phyloP scores from a whole-genome alignment of 2,329 filamentous ascomycete species.

The Clarireedia monteithiana region DNA sequence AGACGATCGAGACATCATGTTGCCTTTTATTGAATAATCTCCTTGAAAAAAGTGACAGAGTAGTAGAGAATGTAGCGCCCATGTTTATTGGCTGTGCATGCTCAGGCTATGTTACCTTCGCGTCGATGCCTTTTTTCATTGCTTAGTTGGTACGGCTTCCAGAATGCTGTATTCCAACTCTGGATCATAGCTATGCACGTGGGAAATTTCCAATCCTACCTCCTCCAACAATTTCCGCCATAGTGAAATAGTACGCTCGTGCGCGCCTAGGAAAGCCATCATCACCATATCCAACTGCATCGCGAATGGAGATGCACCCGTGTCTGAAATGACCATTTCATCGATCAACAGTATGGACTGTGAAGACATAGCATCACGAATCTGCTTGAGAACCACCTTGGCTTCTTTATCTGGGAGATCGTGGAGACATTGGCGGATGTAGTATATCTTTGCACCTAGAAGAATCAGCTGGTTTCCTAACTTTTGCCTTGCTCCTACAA shows the following conservation, averaged over 20 bases:
- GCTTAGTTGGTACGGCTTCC: not conserved
- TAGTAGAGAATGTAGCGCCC: too few relatives aligned
- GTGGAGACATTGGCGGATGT: slow-evolving; percentile 28
- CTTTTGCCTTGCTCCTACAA: not conserved
- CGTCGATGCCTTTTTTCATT: not conserved
- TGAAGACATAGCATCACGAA: slow-evolving; percentile 18
- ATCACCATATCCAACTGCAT: slow-evolving; percentile 32
- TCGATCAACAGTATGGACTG: slow-evolving; percentile 23
- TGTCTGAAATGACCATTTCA: slow-evolving; percentile 30
- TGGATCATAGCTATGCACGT: not conserved
- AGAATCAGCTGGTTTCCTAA: not conserved
- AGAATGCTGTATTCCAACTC: not conserved
- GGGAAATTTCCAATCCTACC: not conserved
- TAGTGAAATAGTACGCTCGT: slow-evolving; percentile 7
- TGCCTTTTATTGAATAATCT: too few relatives aligned
- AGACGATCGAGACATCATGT: too few relatives aligned
- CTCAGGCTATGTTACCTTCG: too few relatives aligned
- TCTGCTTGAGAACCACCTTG: slow-evolving; percentile 20
- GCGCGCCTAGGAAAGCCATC: slow-evolving; percentile 25
- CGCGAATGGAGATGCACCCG: slow-evolving; percentile 25
- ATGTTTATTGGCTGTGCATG: too few relatives aligned
- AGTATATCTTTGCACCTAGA: slow-evolving; percentile 19
- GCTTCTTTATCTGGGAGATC: slow-evolving; percentile 26
- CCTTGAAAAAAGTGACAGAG: too few relatives aligned
- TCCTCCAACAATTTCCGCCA: slow-evolving; percentile 6